Conservation (phyloP, 768 basidiomycete species). For the Cyclocybe aegerita region DNA sequence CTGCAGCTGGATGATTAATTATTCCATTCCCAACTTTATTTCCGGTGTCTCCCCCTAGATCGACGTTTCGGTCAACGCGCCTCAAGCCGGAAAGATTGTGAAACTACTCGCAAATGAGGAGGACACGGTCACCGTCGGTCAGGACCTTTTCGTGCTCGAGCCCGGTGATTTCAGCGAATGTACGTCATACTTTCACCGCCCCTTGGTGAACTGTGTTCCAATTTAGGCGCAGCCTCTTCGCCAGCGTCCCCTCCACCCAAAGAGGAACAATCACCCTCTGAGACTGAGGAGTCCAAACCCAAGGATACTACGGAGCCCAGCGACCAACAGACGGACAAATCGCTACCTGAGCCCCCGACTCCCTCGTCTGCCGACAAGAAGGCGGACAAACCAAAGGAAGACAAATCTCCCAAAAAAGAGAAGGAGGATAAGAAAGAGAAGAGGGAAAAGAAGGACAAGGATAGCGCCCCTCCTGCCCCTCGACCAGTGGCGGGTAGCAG, state of each 20-base stretch:
- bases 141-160: constrained; percentile 91
- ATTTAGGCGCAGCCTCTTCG: constrained; percentile 14
- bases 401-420: constrained; percentile 34
- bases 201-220: constrained; percentile 1
- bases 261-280: constrained; percentile 26
- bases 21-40: constrained; percentile 7
- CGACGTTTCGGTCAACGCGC: constrained; percentile 95
- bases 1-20: constrained; percentile 5
- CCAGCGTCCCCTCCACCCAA: constrained; percentile 32
- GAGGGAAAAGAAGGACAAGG: constrained; percentile 30
- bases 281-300: constrained; percentile 11
- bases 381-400: constrained; percentile 24
- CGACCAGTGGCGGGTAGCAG: constrained; percentile 50
- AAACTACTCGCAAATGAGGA: constrained; percentile 89
- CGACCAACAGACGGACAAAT: constrained; percentile 49
- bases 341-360: constrained; percentile 40
- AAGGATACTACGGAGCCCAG: constrained; percentile 44
- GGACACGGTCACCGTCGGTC: constrained; percentile 91
- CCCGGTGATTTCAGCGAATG: constrained; percentile 65
- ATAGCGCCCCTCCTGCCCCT: constrained; percentile 19
- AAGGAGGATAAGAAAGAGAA: constrained; percentile 29
- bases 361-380: constrained; percentile 37
- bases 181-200: constrained; percentile 25
- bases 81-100: constrained; percentile 81
- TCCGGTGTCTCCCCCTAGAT: constrained; percentile 53